These are phyloP conservation scores for Eucalyptus brandiana DNA, from an alignment of 345 rosid genomes.

Conservation along the genomic window DNA sequence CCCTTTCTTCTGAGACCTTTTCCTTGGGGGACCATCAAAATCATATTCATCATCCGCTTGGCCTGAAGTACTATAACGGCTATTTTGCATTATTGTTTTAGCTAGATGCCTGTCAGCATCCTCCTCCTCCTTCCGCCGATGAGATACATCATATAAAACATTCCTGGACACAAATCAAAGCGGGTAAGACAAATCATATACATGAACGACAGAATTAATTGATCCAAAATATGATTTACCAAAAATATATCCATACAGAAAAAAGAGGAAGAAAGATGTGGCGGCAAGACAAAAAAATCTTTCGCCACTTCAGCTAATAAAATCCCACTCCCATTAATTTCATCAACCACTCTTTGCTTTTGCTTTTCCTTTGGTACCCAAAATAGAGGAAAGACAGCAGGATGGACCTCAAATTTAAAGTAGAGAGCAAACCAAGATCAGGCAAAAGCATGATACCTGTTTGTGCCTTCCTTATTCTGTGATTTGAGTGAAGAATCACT, in stretches of 20 bases:
- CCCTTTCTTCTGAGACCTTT: slow-evolving; percentile 35
- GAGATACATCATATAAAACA: slow-evolving; percentile 25
- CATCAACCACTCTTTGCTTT: background rate
- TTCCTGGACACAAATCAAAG: slow-evolving; percentile 11
- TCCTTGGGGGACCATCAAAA: slow-evolving; percentile 66
- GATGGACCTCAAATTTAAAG: background rate
- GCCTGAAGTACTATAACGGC: slow-evolving; percentile 51
- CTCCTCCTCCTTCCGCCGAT: slow-evolving; percentile 42
- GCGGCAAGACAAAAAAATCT: background rate
- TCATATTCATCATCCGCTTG: slow-evolving; percentile 92
- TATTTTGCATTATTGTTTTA: slow-evolving; percentile 59
- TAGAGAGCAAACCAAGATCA: background rate
- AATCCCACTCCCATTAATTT: background rate
- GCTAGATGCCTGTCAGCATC: slow-evolving; percentile 76
- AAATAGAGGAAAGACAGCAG: background rate
- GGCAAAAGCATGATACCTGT: slow-evolving; percentile 23
- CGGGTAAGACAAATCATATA: background rate
- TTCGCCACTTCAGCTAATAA: background rate
- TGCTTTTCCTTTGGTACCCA: background rate
- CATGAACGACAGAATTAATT: background rate
- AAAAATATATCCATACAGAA: background rate
- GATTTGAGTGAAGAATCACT: slow-evolving; percentile 22
- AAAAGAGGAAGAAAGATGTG: background rate
- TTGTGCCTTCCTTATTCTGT: slow-evolving; percentile 7
- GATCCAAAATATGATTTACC: background rate